These are phyloP conservation scores for Fraxinus nigra DNA, from an alignment of 305 asterid species.

Conservation along the genomic window DNA sequence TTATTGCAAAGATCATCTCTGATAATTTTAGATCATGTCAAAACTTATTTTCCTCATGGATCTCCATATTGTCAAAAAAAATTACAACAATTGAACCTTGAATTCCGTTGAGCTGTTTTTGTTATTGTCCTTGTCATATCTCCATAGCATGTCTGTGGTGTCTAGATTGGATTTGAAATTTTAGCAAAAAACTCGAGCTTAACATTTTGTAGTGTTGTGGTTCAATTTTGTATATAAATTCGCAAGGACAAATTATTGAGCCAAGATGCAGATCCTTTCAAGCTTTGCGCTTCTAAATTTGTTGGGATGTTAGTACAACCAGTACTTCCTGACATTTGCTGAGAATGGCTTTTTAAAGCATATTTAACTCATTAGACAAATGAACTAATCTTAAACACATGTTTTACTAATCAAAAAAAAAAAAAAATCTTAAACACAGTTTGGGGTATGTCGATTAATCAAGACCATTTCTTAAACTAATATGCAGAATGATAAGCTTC, in stretches of 20 bases:
- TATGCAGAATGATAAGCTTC: neutral
- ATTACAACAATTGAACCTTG: neutral
- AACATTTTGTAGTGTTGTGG: neutral
- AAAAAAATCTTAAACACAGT: too few species aligned
- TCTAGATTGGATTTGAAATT: neutral
- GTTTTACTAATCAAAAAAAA: too few species aligned
- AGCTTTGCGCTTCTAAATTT: neutral
- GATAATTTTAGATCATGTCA: neutral
- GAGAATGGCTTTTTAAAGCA: neutral
- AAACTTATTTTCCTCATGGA: neutral
- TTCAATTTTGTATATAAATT: neutral
- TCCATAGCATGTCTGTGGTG: neutral
- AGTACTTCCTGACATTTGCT: neutral
- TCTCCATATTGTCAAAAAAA: neutral
- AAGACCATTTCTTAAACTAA: neutral
- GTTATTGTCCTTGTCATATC: neutral
- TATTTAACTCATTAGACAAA: neutral
- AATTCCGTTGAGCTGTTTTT: neutral
- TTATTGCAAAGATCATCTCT: neutral
- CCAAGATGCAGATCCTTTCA: neutral
- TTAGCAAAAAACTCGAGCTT: neutral
- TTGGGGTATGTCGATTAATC: neutral
- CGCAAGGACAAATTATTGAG: neutral
- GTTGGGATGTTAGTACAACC: neutral
- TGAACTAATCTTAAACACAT: neutral